phyloP scores from a whole-genome alignment of 352 stramenopile genomes.

The Phytophthora fragariae region DNA sequence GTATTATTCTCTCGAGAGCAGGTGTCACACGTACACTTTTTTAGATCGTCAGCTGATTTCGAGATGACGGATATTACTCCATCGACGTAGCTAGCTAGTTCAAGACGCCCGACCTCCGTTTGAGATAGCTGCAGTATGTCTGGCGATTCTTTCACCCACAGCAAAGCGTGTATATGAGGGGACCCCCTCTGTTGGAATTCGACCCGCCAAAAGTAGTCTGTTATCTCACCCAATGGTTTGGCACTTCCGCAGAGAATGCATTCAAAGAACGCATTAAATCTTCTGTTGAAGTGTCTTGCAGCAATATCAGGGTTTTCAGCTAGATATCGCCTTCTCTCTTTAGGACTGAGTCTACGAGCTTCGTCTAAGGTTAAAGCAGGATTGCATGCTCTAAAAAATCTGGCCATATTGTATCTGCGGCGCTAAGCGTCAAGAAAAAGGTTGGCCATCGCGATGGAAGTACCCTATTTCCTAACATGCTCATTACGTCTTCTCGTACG shows the following conservation, averaged over 20 bases:
- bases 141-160: conserved; percentile 30
- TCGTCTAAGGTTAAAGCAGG: neutral
- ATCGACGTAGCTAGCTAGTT: neutral
- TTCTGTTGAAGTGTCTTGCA: conserved; percentile 25
- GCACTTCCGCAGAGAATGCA: no score
- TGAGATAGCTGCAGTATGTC: conserved; percentile 15
- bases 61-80: conserved; percentile 2
- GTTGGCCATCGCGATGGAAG: neutral
- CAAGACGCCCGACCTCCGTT: conserved; percentile 1
- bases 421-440: conserved; percentile 33
- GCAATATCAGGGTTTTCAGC: conserved; percentile 17
- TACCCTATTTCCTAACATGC: conserved; percentile 3
- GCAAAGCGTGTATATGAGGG: conserved; percentile 31
- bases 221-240: conserved; percentile 12
- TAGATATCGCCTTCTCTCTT: conserved; percentile 2
- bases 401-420: conserved; percentile 29
- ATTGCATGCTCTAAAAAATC: conserved; percentile 33
- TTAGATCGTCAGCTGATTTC: neutral
- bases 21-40: neutral
- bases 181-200: conserved; percentile 25
- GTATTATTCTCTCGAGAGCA: neutral
- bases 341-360: neutral
- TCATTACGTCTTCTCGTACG: neutral
- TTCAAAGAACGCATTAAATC: conserved; percentile 11
- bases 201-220: conserved; percentile 29